Evolutionary conservation across 495 filamentous ascomycete genomes (phyloP).

Genomic region (Tuber calosporum): DNA sequence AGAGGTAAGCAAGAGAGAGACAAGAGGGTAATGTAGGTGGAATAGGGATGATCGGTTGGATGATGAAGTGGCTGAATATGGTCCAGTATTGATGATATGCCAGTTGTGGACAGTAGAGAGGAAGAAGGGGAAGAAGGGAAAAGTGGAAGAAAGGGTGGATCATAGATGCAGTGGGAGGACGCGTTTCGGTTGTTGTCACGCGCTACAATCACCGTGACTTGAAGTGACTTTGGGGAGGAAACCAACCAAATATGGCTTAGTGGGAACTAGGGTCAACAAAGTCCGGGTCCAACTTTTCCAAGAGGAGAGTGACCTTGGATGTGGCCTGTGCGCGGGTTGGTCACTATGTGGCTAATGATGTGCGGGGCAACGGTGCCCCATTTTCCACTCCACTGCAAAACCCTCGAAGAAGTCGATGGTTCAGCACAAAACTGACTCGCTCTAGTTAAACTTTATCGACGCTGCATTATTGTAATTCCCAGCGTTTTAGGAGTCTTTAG

Average conservation of each 20-base stretch:
- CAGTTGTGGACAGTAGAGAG: background rate
- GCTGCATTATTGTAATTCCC: background rate
- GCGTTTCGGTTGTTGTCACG: conserved; percentile 1
- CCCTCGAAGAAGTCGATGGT: background rate
- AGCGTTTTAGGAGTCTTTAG: background rate
- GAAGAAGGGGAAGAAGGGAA: background rate
- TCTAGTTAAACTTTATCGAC: background rate
- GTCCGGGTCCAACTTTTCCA: background rate
- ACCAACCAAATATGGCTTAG: background rate
- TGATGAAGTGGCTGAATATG: conserved; percentile 18
- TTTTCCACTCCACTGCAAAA: background rate
- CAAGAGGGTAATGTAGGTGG: conserved; percentile 12
- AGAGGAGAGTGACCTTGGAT: background rate
- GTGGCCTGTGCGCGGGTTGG: background rate
- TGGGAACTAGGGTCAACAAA: background rate
- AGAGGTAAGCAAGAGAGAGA: conserved; percentile 13
- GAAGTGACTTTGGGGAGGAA: background rate
- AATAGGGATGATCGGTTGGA: conserved; percentile 36
- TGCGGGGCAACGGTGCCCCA: background rate
- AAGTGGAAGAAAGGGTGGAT: conserved; percentile 17
- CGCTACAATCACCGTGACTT: background rate
- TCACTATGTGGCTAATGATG: background rate
- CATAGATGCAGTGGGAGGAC: background rate
- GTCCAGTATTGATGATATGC: conserved; percentile 24
- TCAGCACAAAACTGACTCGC: background rate